Percentiles rank a stretch among this genome's conserved stretches.
Evolutionary conservation across 352 stramenopile genomes (phyloP).

Genomic region (Halophytophthora batemanensis): DNA sequence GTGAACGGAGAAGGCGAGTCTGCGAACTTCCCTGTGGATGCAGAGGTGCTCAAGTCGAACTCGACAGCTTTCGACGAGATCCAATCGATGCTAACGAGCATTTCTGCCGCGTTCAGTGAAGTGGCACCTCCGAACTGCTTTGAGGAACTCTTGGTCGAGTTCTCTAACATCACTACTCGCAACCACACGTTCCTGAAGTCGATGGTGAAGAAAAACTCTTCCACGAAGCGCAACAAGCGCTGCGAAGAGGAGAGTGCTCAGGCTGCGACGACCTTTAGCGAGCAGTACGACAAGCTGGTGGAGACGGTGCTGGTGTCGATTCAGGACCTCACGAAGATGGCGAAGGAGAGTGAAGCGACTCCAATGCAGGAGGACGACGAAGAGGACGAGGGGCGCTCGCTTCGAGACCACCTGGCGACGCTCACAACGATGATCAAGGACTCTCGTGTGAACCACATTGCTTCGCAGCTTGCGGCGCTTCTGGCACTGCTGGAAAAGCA

Average conservation of each 20-base stretch:
- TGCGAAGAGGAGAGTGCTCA: slow-evolving; percentile 18
- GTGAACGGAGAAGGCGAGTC: background rate
- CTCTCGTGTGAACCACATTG: slow-evolving; percentile 68
- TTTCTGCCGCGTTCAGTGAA: slow-evolving; percentile 26
- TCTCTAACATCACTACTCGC: slow-evolving; percentile 18
- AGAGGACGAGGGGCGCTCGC: slow-evolving; percentile 20
- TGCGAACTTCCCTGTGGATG: slow-evolving; percentile 22
- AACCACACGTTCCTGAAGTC: slow-evolving; percentile 42
- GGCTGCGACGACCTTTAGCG: slow-evolving; percentile 40
- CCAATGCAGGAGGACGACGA: slow-evolving; percentile 12
- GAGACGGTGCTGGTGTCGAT: slow-evolving; percentile 77
- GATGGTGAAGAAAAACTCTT: slow-evolving; percentile 9
- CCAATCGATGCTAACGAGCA: slow-evolving; percentile 16
- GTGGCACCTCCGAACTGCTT: slow-evolving; percentile 34
- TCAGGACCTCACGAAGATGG: slow-evolving; percentile 70
- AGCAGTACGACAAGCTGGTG: slow-evolving; percentile 66
- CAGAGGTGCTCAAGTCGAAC: slow-evolving; percentile 33
- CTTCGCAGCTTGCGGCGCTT: slow-evolving; percentile 46
- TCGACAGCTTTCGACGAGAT: slow-evolving; percentile 33
- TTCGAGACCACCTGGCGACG: slow-evolving; percentile 50
- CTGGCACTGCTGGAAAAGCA: slow-evolving; percentile 49
- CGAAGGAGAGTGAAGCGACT: slow-evolving; percentile 19
- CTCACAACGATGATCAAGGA: slow-evolving; percentile 62
- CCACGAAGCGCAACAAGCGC: background rate
- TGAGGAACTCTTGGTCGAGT: slow-evolving; percentile 27